Percentiles rank a stretch among this genome's conserved stretches.
Evolutionary conservation across 2,329 filamentous ascomycete species (phyloP).

Genomic region (Fusarium sublunatum): DNA sequence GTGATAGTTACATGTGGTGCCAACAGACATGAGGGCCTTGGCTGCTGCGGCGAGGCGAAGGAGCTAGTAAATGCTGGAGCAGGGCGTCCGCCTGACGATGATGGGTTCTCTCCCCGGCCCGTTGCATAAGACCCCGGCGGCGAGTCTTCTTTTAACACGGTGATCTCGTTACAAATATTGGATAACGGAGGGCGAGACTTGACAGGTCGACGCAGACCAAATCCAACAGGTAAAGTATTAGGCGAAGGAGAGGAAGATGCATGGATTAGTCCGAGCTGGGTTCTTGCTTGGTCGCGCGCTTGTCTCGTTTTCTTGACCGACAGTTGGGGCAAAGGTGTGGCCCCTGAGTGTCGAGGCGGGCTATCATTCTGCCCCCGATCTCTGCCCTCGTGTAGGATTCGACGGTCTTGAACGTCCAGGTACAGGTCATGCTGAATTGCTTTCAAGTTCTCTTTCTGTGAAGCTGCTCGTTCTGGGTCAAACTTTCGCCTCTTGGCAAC

Average conservation of each 20-base stretch:
- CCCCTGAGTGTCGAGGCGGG: conserved; percentile 10
- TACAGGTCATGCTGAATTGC: conserved; percentile 2
- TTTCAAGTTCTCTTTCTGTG: conserved; percentile 38
- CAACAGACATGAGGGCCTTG: conserved; percentile 46
- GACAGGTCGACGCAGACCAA: conserved; percentile 18
- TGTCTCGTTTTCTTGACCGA: conserved; percentile 37
- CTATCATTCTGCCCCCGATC: conserved; percentile 23
- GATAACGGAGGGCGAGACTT: conserved; percentile 37
- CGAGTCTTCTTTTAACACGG: conserved; percentile 2
- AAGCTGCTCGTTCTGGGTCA: conserved; percentile 6
- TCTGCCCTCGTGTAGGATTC: conserved; percentile 16
- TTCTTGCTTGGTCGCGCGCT: conserved; percentile 2
- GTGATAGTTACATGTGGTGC: conserved; percentile 58
- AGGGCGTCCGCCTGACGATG: not conserved
- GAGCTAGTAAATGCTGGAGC: not conserved
- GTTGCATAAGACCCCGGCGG: not conserved
- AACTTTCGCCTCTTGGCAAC: conserved; percentile 52
- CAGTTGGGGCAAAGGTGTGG: conserved; percentile 21
- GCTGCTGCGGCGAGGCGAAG: not conserved
- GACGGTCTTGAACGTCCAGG: not conserved
- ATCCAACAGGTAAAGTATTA: conserved; percentile 25
- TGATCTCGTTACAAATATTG: conserved; percentile 26
- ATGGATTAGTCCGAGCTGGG: not conserved
- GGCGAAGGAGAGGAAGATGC: not conserved
- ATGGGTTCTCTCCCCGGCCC: not conserved